These are phyloP conservation scores for Trichoderma hamatum DNA, from an alignment of 2,329 filamentous ascomycete species.

Conservation along the genomic window DNA sequence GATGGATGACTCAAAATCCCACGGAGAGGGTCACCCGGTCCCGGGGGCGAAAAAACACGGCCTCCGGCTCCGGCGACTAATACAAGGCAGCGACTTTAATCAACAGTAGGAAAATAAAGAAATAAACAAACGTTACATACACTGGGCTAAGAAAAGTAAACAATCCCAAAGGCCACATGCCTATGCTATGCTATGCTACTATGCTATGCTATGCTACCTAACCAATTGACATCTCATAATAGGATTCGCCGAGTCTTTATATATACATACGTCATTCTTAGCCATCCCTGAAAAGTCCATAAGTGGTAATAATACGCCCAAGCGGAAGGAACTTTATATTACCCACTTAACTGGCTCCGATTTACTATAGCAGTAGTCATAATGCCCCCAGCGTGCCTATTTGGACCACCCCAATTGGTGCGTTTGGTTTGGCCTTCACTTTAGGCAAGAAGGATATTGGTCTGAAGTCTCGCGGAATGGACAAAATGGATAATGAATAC, in stretches of 20 bases:
- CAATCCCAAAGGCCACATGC: too few relatives aligned
- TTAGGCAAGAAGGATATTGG: neutral
- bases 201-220: too few relatives aligned
- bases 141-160: too few relatives aligned
- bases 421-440: too few relatives aligned
- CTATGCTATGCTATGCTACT: too few relatives aligned
- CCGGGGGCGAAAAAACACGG: neutral
- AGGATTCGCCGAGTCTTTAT: too few relatives aligned
- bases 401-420: neutral
- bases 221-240: too few relatives aligned
- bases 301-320: neutral
- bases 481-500: neutral
- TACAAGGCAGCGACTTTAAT: constrained; percentile 28
- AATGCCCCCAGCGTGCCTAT: neutral
- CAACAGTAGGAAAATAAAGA: neutral
- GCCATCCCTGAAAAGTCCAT: neutral
- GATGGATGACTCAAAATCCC: constrained; percentile 11
- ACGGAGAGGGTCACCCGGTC: constrained; percentile 24
- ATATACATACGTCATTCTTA: neutral
- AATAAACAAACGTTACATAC: neutral
- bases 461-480: neutral
- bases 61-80: constrained; percentile 32
- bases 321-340: neutral
- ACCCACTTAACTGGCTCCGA: neutral
- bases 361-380: neutral